Evolutionary conservation across 2,329 filamentous ascomycete genomes (phyloP).

Genomic region (Fusarium tuaranense): DNA sequence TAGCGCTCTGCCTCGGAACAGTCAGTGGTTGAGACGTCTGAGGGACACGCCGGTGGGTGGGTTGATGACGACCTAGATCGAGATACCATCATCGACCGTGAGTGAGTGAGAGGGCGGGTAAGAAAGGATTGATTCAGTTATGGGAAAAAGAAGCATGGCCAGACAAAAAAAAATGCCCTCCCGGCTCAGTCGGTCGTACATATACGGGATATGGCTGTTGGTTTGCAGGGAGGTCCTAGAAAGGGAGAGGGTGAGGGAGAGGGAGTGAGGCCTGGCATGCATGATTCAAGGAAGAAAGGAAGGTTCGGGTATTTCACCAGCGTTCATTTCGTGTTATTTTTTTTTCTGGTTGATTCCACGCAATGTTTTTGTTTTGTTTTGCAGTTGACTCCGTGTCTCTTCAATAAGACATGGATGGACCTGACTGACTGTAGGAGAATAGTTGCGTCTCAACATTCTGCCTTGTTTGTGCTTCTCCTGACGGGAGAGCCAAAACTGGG

Average conservation of each 20-base stretch:
- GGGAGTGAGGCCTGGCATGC: neutral
- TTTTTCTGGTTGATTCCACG: constrained; percentile 11
- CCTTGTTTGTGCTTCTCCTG: constrained; percentile 10
- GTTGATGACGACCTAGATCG: neutral
- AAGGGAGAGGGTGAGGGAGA: neutral
- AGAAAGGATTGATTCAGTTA: neutral
- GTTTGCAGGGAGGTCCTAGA: neutral
- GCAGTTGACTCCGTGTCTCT: neutral
- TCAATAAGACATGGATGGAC: constrained; percentile 22
- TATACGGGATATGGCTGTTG: constrained; percentile 5
- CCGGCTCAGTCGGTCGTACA: constrained; percentile 1
- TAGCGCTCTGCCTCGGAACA: constrained; percentile 30
- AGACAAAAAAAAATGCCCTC: constrained; percentile 15
- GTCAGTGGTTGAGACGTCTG: neutral
- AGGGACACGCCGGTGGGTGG: constrained; percentile 10
- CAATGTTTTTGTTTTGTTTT: neutral
- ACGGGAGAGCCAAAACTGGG: constrained; percentile 17
- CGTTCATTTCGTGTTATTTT: constrained; percentile 29
- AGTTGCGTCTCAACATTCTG: constrained; percentile 10
- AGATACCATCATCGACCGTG: neutral
- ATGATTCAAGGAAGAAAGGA: constrained; percentile 6
- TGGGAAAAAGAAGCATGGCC: constrained; percentile 9
- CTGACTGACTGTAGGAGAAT: constrained; percentile 14
- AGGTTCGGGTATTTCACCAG: constrained; percentile 35
- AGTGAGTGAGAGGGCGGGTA: neutral